Percentiles rank a stretch among this genome's conserved stretches.
Conservation (phyloP, 1,284 basidiomycete genomes). For the Bondarzewia mesenterica region DNA sequence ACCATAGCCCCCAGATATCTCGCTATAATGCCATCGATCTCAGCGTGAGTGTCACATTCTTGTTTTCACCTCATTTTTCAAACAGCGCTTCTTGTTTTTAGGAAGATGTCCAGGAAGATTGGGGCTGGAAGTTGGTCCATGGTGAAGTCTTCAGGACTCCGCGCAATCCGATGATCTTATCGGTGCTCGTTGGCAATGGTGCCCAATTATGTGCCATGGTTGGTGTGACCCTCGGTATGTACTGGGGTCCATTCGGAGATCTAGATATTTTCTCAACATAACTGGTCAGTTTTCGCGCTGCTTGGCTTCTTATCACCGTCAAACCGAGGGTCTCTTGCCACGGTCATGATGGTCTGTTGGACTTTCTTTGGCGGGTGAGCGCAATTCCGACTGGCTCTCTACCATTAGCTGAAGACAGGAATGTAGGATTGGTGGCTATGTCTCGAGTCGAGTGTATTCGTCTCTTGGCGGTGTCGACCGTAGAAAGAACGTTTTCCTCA, state of each 20-base stretch:
- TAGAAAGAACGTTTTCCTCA: constrained; percentile 80
- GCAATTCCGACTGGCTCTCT: background rate
- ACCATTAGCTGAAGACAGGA: background rate
- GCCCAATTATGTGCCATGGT: constrained; percentile 88
- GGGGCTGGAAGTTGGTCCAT: constrained; percentile 96
- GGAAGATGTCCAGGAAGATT: constrained; percentile 98
- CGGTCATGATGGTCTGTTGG: constrained; percentile 96
- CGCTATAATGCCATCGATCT: constrained; percentile 96
- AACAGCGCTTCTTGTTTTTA: constrained; percentile 24
- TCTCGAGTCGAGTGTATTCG: constrained; percentile 79
- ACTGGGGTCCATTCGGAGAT: background rate
- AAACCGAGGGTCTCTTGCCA: constrained; percentile 90
- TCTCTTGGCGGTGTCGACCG: constrained; percentile 79
- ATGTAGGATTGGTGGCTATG: constrained; percentile 78
- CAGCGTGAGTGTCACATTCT: constrained; percentile 43
- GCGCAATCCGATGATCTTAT: constrained; percentile 68
- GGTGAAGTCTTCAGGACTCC: constrained; percentile 95
- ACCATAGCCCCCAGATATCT: constrained; percentile 55
- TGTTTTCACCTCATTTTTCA: background rate
- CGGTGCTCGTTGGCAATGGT: constrained; percentile 87
- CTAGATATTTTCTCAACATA: background rate
- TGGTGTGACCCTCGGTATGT: constrained; percentile 73
- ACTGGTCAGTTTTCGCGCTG: constrained; percentile 78
- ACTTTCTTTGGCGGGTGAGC: constrained; percentile 81
- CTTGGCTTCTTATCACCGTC: constrained; percentile 96